Evolutionary conservation across 2,329 filamentous ascomycete species (phyloP), one percentile per base, ranked within the genome.

Genomic region (Nothophaeocryptopus gaeumannii): DNA sequence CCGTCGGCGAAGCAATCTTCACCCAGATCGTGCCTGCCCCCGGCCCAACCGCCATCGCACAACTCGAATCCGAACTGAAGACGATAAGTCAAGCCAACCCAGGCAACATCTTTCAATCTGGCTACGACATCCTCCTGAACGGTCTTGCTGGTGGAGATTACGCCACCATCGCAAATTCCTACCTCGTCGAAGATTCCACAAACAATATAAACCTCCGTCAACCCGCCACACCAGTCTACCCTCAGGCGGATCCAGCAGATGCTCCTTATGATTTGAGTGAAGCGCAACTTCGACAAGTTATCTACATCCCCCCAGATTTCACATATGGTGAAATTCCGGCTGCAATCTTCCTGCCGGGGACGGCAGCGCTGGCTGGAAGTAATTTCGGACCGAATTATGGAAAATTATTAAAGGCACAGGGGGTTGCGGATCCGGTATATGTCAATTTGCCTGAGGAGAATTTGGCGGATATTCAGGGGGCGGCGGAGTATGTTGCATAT

Each of bases 401-500:
- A 44, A 77, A 78, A 49, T 65, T 81, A 1, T 65, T 80, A 10
- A 60, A 64, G 1, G 64, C 67, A 14, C 66, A 69, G 2, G 55
- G 62, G 14, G 72, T 72, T 45, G 74, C 69, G 10, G 76, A 80
- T 53, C 72, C 76, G 0, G 73, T 80, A 11, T 82, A 77, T 71
- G 64, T 82, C 16, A 82, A 82, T 50, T 65, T 82, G 5, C 78
- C 79, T 0, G 64, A 65, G 1, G 63, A 70, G 16, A 70, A 76
- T 39, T 67, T 79, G 14, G 65, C 51, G 10, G 77, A 82, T 45
- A 71, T 70, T 0, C 78, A 81, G 56, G 54, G 65, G 16, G 80
- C 75, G 54, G 66, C 75, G 5, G 79, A 82, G 60, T 81, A 77
- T 56, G 72, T 78, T 26, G 76, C 77, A 2, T 81, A 82, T 62